Conservation (phyloP, 345 rosid species). For the Abelmoschus esculentus region DNA sequence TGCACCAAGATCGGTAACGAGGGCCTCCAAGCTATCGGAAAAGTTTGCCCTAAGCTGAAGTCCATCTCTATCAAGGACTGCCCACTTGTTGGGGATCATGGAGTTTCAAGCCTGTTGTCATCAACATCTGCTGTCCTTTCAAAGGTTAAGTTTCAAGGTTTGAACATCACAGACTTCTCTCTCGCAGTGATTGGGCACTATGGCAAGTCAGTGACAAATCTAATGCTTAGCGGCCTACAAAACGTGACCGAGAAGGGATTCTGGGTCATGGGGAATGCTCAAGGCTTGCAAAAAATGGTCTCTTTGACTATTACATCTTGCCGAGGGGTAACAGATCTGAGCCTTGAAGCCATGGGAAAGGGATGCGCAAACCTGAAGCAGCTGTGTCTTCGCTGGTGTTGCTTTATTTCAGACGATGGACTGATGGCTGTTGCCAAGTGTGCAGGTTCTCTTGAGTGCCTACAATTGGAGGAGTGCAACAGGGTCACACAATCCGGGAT, state of each 20-base stretch:
- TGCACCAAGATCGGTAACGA: slow-evolving; percentile 57
- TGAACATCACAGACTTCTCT: slow-evolving; percentile 68
- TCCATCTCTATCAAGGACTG: slow-evolving; percentile 61
- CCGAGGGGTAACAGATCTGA: slow-evolving; percentile 53
- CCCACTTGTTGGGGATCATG: slow-evolving; percentile 67
- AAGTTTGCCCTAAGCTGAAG: slow-evolving; percentile 39
- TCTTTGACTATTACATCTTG: slow-evolving; percentile 49
- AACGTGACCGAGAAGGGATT: slow-evolving; percentile 67
- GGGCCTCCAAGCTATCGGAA: slow-evolving; percentile 56
- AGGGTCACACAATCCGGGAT: slow-evolving; percentile 46
- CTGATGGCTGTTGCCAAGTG: slow-evolving; percentile 42
- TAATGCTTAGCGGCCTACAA: slow-evolving; percentile 40
- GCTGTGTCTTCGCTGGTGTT: slow-evolving; percentile 51
- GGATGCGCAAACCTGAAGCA: slow-evolving; percentile 53
- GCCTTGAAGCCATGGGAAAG: slow-evolving; percentile 57
- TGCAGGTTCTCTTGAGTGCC: slow-evolving; percentile 51
- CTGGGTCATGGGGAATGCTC: slow-evolving; percentile 81
- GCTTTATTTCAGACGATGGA: slow-evolving; percentile 56
- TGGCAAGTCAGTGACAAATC: slow-evolving; percentile 44
- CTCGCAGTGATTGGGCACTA: slow-evolving; percentile 74
- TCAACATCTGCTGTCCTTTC: slow-evolving; percentile 37
- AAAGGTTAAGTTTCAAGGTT: slow-evolving; percentile 60
- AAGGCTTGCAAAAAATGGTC: slow-evolving; percentile 44
- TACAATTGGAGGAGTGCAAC: slow-evolving; percentile 62
- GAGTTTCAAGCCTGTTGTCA: slow-evolving; percentile 49